Conservation (phyloP, 2,329 filamentous ascomycete genomes). For the Colletotrichum falcatum region DNA sequence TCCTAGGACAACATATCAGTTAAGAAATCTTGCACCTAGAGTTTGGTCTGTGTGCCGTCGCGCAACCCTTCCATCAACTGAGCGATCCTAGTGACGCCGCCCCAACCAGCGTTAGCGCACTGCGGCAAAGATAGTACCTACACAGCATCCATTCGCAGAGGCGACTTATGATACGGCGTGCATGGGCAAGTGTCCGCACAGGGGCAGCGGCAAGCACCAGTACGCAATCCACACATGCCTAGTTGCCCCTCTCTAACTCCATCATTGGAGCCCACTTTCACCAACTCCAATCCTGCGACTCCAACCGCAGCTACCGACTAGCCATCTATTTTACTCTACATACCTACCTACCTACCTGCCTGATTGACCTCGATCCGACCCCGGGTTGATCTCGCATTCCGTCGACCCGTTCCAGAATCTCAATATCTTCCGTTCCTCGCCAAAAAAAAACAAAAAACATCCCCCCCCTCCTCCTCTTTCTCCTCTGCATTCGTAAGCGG, state of each 20-base stretch:
- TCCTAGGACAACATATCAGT: not conserved
- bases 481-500: constrained; percentile 4
- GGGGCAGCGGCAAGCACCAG: not conserved
- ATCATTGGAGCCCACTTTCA: constrained; percentile 28
- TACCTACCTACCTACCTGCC: constrained; percentile 25
- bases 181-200: no score
- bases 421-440: constrained; percentile 24
- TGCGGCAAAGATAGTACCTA: constrained; percentile 12
- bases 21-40: not conserved
- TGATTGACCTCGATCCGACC: constrained; percentile 9
- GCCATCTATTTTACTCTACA: constrained; percentile 19
- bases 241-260: constrained; percentile 34
- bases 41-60: not conserved
- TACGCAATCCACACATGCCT: not conserved
- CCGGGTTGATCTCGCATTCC: constrained; percentile 19
- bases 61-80: not conserved
- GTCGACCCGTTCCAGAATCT: constrained; percentile 15
- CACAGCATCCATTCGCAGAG: constrained; percentile 14
- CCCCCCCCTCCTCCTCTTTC: not conserved
- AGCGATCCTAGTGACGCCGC: constrained; percentile 15
- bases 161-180: constrained; percentile 1
- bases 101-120: constrained; percentile 20
- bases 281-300: constrained; percentile 33
- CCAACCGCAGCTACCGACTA: constrained; percentile 33
- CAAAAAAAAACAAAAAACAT: no score